Base-by-base conservation (phyloP, 345 rosid genomes). In the Bruguiera parviflora region DNA sequence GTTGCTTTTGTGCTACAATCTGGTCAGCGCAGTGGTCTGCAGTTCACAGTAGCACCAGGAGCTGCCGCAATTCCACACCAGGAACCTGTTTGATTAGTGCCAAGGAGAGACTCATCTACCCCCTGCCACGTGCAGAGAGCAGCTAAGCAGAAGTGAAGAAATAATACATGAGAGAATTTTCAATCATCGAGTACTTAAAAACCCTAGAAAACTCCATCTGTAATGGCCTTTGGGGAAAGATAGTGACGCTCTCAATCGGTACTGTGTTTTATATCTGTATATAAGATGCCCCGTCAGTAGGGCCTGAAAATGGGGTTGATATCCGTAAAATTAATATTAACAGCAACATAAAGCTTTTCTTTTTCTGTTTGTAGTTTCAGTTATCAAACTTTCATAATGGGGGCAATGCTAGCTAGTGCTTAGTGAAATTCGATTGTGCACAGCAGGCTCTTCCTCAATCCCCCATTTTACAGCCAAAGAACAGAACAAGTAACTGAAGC, bases 1-100 rank as follows among this genome's bases (percentile, higher is more conserved):
- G 89, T 95, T 71, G 96, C 98, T 24, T 86, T 92, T 67, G 96
- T 92, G 57, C 86, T 95, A 53, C 89, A 90, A 74, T 86, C 98
- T 5, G 91, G 87, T 21, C 96, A 85, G 60, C 90, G 66, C 21
- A 77, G 91, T 64, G 92, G 89, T 68, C 74, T 93, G 81, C 97
- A 89, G 70, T 89, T 93, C 64, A 76, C 87, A 6, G 76, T 90
- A 47, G 87, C 89, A 18, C 85, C 91, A 0, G 96, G 85, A 64
- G 80, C 83, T 43, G 70, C 88, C 0, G 76, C 53, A 53, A 59
- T 81, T 43, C 68, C 81, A 66, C 88, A 83, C 27, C 88, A 82
- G 47, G 88, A 86, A 76, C 74, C 78, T 8, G 88, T 84, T 67
- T 87, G 78, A 83, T 39, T 3, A 32, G n/a, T 16, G 16, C 16